Evolutionary conservation across 2,329 filamentous ascomycete species (phyloP), one percentile per base, ranked within the genome.

Genomic region (Pseudocercospora macadamiae): DNA sequence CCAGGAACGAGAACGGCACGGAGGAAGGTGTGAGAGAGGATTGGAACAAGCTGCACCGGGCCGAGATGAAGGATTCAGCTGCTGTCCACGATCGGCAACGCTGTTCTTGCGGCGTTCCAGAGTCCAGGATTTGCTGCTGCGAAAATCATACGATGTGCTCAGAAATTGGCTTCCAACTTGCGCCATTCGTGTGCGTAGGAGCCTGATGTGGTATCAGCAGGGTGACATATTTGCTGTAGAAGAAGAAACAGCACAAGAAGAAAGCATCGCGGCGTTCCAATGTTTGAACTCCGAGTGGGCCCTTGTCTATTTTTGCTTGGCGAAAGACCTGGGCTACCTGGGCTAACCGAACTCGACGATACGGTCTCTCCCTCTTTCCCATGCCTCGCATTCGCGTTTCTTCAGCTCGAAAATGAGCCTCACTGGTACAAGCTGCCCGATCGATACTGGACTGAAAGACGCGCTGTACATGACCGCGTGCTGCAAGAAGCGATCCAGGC

Each of bases 401-500:
- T 32, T 49, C 47, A 49, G 47, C 47, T 49, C 26, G 16, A 49
- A 32, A 26, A 49, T 49, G 47, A 32, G 47, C 47, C 47, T 49
- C 47, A 34, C 47, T 49, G 47, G 26, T 34, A 49, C 25, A 30
- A 49, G 47, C 47, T 32, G 47, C 26, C 47, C 25, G 25, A 49
- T 49, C 26, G 18, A 49, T 19, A 49, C 47, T 49, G 47, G n/a
- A 18, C 47, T 49, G 47, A 16, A 18, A 21, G 25, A 49, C 26
- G 14, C 10, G 21, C 45, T 32, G 45, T 49, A 49, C 45, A 30
- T 32, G 23, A 23, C 21, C 42, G 21, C 19, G 21, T 45, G 42
- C 42, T 45, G 42, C 42, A 49, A n/a, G 9, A 49, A n/a, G 23
- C 2, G 14, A 1, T 32, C 12, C 45, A 49, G 45, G 45, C 45